Conservation (phyloP, 495 filamentous ascomycete genomes). For the Penicillium chermesinum region DNA sequence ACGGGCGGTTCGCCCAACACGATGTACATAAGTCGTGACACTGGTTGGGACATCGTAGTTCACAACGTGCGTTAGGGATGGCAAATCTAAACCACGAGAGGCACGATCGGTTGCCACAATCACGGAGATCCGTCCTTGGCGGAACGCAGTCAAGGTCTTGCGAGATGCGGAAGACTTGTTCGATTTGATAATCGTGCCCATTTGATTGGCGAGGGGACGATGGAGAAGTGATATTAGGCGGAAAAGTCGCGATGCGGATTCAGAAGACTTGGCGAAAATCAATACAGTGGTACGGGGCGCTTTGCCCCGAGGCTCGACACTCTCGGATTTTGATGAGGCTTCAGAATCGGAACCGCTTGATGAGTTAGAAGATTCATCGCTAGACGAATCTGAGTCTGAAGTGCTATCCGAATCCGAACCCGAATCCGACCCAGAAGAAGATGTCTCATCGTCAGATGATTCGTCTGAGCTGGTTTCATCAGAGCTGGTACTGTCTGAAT, state of each 20-base stretch:
- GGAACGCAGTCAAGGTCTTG: constrained; percentile 59
- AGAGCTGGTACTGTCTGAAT: constrained; percentile 27
- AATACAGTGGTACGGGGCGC: constrained; percentile 44
- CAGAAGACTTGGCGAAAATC: constrained; percentile 86
- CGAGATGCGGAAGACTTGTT: constrained; percentile 60
- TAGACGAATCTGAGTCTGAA: constrained; percentile 19
- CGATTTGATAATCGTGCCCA: constrained; percentile 71
- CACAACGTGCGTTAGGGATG: constrained; percentile 72
- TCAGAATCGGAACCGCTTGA: constrained; percentile 15
- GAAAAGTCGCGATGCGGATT: constrained; percentile 72
- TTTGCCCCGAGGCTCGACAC: constrained; percentile 12
- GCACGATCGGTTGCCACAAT: constrained; percentile 90
- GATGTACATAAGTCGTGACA: constrained; percentile 81
- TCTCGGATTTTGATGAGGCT: neutral
- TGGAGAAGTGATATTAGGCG: constrained; percentile 67
- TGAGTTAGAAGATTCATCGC: constrained; percentile 23
- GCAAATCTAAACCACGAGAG: constrained; percentile 85
- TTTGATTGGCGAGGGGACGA: constrained; percentile 49
- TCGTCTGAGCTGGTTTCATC: constrained; percentile 32
- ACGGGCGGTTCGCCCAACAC: constrained; percentile 85
- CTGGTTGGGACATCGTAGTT: constrained; percentile 90
- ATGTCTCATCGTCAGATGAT: constrained; percentile 25
- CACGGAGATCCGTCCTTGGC: constrained; percentile 57
- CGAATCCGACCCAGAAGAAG: constrained; percentile 17
- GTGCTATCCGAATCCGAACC: constrained; percentile 20